phyloP scores from a whole-genome alignment of 352 stramenopile genomes.

The Halophytophthora batemanensis region DNA sequence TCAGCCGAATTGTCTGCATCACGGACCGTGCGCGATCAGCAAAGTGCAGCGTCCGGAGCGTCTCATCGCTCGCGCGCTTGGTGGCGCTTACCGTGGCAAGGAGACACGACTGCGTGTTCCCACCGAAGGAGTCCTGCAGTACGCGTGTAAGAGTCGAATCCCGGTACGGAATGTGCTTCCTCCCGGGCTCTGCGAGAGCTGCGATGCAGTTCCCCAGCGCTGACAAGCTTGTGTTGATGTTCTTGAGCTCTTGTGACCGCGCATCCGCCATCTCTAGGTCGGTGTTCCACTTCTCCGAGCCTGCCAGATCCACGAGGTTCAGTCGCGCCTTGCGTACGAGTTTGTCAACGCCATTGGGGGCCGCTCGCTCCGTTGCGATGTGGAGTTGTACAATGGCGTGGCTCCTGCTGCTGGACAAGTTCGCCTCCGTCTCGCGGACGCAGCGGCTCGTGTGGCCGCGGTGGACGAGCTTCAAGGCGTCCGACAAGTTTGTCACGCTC shows the following conservation, averaged over 20 bases:
- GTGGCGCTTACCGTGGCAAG: conserved; percentile 67
- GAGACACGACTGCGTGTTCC: conserved; percentile 67
- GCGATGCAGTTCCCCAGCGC: conserved; percentile 91
- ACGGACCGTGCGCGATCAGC: conserved; percentile 68
- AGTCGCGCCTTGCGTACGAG: conserved; percentile 46
- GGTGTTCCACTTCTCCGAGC: conserved; percentile 85
- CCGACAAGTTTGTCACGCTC: conserved; percentile 32
- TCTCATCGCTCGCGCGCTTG: conserved; percentile 51
- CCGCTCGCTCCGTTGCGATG: conserved; percentile 38
- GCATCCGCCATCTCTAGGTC: conserved; percentile 66
- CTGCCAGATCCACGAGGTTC: conserved; percentile 79
- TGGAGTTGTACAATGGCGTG: conserved; percentile 92
- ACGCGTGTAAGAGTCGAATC: conserved; percentile 88
- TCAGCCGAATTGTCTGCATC: conserved; percentile 72
- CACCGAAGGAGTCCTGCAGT: conserved; percentile 80
- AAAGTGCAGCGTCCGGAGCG: conserved; percentile 76
- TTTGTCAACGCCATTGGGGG: conserved; percentile 30
- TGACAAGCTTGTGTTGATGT: conserved; percentile 90
- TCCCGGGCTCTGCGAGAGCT: conserved; percentile 64
- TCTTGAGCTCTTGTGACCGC: conserved; percentile 80
- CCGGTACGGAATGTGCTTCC: conserved; percentile 90
- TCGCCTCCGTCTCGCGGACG: conserved; percentile 83
- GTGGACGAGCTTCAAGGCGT: conserved; percentile 53
- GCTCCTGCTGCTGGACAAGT: conserved; percentile 84
- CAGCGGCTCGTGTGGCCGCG: conserved; percentile 54